phyloP scores from a whole-genome alignment of 2,329 filamentous ascomycete species.

The Xylariaceae sp. region DNA sequence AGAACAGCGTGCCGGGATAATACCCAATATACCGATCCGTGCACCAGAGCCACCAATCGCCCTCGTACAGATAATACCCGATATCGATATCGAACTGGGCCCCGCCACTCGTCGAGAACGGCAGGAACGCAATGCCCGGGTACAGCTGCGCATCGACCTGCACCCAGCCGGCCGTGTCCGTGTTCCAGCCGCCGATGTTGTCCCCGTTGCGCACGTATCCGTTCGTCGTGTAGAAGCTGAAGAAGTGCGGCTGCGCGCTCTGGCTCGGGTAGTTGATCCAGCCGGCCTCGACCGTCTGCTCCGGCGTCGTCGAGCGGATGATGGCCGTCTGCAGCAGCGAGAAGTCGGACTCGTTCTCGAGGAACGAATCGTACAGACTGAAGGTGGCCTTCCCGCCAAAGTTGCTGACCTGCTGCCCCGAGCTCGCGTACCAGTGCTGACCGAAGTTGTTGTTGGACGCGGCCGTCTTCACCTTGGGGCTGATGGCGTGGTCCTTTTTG shows the following conservation, averaged over 20 bases:
- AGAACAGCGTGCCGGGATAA: constrained; percentile 18
- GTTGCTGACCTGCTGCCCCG: constrained; percentile 15
- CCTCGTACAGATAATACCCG: constrained; percentile 15
- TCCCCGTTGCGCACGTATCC: constrained; percentile 14
- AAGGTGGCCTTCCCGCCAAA: constrained; percentile 17
- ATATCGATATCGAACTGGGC: constrained; percentile 19
- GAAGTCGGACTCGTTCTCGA: constrained; percentile 12
- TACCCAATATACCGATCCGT: constrained; percentile 18
- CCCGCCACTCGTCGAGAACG: constrained; percentile 12
- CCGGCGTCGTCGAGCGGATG: constrained; percentile 8
- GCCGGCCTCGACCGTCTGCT: constrained; percentile 18
- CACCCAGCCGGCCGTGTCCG: constrained; percentile 15
- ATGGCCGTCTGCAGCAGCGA: constrained; percentile 19
- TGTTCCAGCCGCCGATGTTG: constrained; percentile 20
- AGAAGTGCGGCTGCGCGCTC: constrained; percentile 13
- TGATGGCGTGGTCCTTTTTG: not conserved
- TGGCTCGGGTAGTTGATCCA: constrained; percentile 20
- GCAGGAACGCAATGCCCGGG: constrained; percentile 16
- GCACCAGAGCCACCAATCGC: constrained; percentile 21
- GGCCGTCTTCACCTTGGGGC: constrained; percentile 1
- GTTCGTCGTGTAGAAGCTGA: constrained; percentile 20
- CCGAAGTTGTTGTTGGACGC: not conserved
- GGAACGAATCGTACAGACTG: constrained; percentile 17
- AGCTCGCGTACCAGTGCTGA: constrained; percentile 19
- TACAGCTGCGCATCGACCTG: constrained; percentile 12